Percentiles rank a stretch among this genome's conserved stretches.
These are phyloP conservation scores for Geranium incanum DNA, from an alignment of 441 rosid genomes.

Conservation along the genomic window DNA sequence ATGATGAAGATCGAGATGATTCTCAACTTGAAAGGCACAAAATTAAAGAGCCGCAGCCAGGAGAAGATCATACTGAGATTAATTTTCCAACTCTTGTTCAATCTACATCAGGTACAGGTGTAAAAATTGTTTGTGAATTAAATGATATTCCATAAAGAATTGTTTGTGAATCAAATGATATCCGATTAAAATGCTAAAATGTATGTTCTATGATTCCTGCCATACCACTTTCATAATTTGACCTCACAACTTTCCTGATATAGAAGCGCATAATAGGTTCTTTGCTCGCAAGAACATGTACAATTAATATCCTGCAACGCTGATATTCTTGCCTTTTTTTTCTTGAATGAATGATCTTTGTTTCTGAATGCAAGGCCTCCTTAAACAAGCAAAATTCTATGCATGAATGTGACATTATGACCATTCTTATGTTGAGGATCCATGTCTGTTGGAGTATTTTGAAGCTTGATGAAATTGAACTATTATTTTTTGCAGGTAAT, in stretches of 20 bases:
- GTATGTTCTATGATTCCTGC: not conserved
- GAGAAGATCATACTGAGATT: constrained; percentile 31
- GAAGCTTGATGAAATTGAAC: constrained; percentile 4
- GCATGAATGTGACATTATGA: not conserved
- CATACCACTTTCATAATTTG: not conserved
- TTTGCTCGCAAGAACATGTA: not conserved
- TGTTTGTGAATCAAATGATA: not conserved
- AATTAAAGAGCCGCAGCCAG: constrained; percentile 31
- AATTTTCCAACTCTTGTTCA: constrained; percentile 20
- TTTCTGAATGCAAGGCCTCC: not conserved
- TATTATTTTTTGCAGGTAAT: constrained; percentile 35
- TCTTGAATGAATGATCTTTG: not conserved
- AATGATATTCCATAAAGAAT: not conserved
- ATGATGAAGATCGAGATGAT: constrained; percentile 21
- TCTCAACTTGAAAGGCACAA: constrained; percentile 25
- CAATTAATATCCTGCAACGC: not conserved
- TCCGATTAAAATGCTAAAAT: not conserved
- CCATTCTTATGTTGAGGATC: not conserved
- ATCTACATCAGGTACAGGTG: constrained; percentile 38
- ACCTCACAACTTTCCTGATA: not conserved
- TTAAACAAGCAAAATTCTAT: not conserved
- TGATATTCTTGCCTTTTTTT: not conserved
- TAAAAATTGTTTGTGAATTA: not conserved
- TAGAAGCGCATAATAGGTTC: not conserved
- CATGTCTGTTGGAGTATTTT: not conserved